These are phyloP conservation scores for Veloboletus limbatus DNA, from an alignment of 1,284 basidiomycete species.

Conservation along the genomic window DNA sequence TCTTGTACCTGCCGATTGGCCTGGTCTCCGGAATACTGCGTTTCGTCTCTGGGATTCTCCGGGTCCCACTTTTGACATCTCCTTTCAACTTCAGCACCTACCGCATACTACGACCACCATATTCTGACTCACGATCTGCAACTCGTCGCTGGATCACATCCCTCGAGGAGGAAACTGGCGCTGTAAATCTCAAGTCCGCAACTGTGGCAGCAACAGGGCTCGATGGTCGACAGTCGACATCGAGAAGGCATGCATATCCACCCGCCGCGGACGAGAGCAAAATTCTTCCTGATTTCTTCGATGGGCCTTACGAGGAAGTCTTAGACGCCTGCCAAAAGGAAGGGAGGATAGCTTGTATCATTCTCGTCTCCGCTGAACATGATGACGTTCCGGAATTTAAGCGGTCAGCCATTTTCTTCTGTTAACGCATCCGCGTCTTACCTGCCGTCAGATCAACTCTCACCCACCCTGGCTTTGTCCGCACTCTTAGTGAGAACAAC, in stretches of 20 bases:
- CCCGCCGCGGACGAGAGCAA: conserved; percentile 40
- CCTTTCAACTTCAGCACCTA: conserved; percentile 42
- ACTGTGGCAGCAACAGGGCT: conserved; percentile 41
- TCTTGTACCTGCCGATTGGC: conserved; percentile 47
- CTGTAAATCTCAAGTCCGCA: conserved; percentile 47
- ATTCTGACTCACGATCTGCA: conserved; percentile 45
- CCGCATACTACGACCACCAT: conserved; percentile 35
- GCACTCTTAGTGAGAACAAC: conserved; percentile 54
- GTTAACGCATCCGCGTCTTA: conserved; percentile 1
- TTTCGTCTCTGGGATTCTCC: conserved; percentile 52
- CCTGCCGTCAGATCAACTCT: conserved; percentile 61
- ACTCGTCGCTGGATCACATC: conserved; percentile 72
- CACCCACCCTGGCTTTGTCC: conserved; percentile 63
- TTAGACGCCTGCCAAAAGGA: conserved; percentile 71
- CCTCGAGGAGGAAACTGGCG: conserved; percentile 80
- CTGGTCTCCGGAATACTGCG: conserved; percentile 50
- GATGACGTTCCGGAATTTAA: conserved; percentile 88
- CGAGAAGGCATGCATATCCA: conserved; percentile 28
- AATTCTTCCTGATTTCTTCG: conserved; percentile 74
- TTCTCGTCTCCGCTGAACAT: conserved; percentile 90
- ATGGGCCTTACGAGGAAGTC: conserved; percentile 83
- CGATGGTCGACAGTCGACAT: conserved; percentile 24
- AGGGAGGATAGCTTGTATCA: conserved; percentile 71
- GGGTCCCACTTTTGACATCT: conserved; percentile 49
- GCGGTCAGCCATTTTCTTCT: conserved; percentile 43